These are phyloP conservation scores for Hibiscus trionum DNA, from an alignment of 345 rosid species.

Conservation along the genomic window DNA sequence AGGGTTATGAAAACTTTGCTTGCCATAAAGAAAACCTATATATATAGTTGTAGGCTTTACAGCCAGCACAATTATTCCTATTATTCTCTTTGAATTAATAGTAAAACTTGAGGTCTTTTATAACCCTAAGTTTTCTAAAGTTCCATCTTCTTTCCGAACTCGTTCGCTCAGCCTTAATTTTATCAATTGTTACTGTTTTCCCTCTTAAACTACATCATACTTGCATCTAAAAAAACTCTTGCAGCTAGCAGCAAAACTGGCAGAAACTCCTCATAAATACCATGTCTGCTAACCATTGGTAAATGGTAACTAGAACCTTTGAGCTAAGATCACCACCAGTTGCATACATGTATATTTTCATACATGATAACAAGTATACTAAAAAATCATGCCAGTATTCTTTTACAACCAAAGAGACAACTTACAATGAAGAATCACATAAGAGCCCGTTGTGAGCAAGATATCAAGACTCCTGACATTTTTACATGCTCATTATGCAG, in stretches of 20 bases:
- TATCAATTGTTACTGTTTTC: no score
- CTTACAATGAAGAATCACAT: background rate
- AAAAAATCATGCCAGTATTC: background rate
- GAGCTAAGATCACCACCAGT: background rate
- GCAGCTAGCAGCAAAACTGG: conserved; percentile 1
- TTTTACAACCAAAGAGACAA: background rate
- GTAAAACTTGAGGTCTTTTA: no score
- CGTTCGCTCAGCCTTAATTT: no score
- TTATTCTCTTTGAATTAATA: no score
- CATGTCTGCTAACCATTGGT: background rate
- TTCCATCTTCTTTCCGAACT: no score
- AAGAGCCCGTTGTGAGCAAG: background rate
- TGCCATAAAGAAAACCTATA: no score
- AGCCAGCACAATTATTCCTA: no score
- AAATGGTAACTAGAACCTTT: background rate
- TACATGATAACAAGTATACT: background rate
- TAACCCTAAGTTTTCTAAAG: no score
- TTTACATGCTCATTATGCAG: background rate
- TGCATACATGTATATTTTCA: background rate
- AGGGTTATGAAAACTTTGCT: no score
- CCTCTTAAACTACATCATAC: background rate
- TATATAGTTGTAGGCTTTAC: no score
- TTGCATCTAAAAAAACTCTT: background rate
- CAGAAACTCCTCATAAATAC: background rate
- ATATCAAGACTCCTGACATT: background rate